Base-by-base conservation (phyloP, 2,329 filamentous ascomycete species). In the Beauveria brongniartii region DNA sequence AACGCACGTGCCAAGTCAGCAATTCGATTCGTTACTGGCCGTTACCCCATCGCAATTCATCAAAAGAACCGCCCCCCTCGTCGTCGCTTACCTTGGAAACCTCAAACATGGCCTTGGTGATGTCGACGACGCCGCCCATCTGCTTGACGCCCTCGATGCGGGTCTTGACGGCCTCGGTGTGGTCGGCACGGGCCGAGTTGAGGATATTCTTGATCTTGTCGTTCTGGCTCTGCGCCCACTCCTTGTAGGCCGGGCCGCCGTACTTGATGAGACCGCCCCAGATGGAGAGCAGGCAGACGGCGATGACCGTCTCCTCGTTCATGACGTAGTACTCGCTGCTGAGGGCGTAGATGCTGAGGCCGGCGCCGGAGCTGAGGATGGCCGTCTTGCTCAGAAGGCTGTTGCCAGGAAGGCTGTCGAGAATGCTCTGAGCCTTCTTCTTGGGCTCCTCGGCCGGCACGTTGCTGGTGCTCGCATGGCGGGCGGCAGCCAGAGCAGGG, bases 321-420 rank as follows among this genome's bases (percentile, higher is more conserved):
- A 99, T 84, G 75, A 99, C 92, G 80, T 97, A 97, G 83, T 97
- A 92, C 86, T 99, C 94, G 81, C 96, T 99, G 87, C 90, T 95
- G 80, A 99, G 92, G 73, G 92, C 94, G 75, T 94, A 96, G 77
- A 96, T 85, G 72, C 90, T 92, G 70, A 96, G 79, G 80, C 90
- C 93, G 72, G 94, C 91, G 67, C 89, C 88, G 71, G 91, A 92
- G 73, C 93, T 97, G 72, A 99, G 89, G 75, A 97, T 93, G 72
- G 94, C 94, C 69, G 91, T 92, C 88, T 99, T 99, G 78, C 91
- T 95, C 74, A 96, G 81, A 67, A 97, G 82, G 73, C 84, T 93
- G 85, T 85, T 96, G 70, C 95, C 94, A 72, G 94, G 94, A 59
- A 99, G 85, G 66, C 92, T 82, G 72, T 99, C 92, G 73, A 99